Evolutionary conservation across 176 grass and related monocot species (phyloP).

Genomic region (Triticum timopheevii): DNA sequence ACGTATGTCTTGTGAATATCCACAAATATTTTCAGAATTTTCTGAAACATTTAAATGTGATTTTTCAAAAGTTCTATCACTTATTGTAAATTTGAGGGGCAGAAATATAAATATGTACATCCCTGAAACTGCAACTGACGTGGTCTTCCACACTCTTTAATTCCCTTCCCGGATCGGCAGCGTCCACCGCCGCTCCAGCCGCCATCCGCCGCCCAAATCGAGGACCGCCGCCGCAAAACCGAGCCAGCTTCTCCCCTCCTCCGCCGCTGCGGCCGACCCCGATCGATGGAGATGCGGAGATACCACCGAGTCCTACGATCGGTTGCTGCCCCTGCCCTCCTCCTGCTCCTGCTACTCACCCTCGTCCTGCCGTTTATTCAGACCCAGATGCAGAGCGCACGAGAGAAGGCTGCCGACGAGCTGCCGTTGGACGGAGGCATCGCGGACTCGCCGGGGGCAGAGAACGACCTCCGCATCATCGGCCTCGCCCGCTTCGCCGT

Average conservation of each 20-base stretch:
- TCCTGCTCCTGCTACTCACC: constrained; percentile 11
- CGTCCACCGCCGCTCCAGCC: no score
- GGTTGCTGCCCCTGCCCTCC: neutral
- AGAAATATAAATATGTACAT: no score
- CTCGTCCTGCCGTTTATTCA: neutral
- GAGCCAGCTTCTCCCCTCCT: neutral
- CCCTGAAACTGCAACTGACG: no score
- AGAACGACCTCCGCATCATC: constrained; percentile 50
- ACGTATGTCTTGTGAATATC: no score
- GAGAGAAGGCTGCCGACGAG: constrained; percentile 18
- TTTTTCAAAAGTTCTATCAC: no score
- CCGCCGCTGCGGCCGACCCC: neutral
- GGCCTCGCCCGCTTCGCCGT: constrained; percentile 72
- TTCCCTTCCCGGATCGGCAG: no score
- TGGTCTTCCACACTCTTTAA: no score
- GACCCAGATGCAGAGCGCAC: neutral
- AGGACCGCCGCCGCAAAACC: neutral
- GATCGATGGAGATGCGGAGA: constrained; percentile 7
- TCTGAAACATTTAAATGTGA: no score
- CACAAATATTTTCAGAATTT: no score
- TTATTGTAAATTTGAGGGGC: no score
- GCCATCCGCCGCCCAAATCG: no score
- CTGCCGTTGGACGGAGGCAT: constrained; percentile 28
- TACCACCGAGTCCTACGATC: neutral
- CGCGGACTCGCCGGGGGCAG: constrained; percentile 22